phyloP scores from a whole-genome alignment of 352 stramenopile species.

The Phytophthora constricta region DNA sequence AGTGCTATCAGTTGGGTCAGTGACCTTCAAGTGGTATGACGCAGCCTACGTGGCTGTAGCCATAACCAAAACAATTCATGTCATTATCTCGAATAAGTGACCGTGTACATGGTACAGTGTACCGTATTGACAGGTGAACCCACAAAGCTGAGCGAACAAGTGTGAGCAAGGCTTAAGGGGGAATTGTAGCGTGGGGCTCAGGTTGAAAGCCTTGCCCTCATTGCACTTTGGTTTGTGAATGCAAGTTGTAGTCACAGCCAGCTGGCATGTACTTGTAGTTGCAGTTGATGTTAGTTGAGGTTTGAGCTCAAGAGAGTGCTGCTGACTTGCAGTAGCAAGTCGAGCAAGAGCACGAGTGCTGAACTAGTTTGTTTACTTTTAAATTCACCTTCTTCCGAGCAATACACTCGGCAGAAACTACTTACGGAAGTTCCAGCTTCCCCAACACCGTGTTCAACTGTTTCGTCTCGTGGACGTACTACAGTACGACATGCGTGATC shows the following conservation, averaged over 20 bases:
- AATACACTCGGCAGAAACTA: slow-evolving; percentile 10
- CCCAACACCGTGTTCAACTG: slow-evolving; percentile 1
- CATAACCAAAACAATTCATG: too few relatives aligned
- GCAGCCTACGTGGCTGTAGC: too few relatives aligned
- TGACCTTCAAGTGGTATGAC: too few relatives aligned
- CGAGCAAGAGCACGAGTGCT: too few relatives aligned
- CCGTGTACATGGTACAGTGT: too few relatives aligned
- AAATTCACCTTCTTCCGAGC: background rate
- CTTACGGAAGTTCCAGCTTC: slow-evolving; percentile 17
- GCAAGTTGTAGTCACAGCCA: background rate
- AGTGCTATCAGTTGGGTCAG: too few relatives aligned
- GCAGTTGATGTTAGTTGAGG: background rate
- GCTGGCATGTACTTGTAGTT: background rate
- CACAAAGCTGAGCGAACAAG: too few relatives aligned
- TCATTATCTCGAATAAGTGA: too few relatives aligned
- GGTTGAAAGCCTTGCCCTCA: background rate
- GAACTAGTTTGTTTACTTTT: slow-evolving; percentile 5
- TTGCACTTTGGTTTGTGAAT: background rate
- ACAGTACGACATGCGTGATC: too few relatives aligned
- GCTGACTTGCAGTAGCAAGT: background rate
- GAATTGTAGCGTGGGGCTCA: background rate
- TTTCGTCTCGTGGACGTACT: slow-evolving; percentile 6
- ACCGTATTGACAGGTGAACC: too few relatives aligned
- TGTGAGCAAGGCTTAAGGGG: too few relatives aligned
- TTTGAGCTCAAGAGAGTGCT: background rate